These are phyloP conservation scores for Solanum aculeatissimum DNA, from an alignment of 305 asterid genomes.

Conservation along the genomic window DNA sequence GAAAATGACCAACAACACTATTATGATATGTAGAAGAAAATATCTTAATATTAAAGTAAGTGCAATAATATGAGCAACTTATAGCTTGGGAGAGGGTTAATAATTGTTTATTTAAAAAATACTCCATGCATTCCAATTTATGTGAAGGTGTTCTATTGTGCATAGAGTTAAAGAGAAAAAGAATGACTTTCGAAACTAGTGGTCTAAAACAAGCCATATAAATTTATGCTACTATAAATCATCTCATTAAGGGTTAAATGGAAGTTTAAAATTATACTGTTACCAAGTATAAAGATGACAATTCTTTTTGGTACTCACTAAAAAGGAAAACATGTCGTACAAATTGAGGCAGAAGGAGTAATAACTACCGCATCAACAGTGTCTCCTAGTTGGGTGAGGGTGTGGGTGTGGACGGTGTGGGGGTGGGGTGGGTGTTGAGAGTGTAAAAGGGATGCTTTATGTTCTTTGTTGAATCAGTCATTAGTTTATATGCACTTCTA, in stretches of 20 bases:
- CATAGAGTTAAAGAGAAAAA: neutral
- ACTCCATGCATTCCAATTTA: neutral
- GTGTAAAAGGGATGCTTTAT: neutral
- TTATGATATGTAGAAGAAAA: neutral
- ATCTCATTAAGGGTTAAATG: neutral
- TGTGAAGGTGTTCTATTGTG: neutral
- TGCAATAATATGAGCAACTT: neutral
- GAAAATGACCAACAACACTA: neutral
- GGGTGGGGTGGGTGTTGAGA: neutral
- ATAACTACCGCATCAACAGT: neutral
- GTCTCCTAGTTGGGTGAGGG: neutral
- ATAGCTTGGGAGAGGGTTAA: neutral
- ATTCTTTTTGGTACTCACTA: neutral
- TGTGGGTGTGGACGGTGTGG: neutral
- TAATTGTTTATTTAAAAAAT: neutral
- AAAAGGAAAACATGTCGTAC: neutral
- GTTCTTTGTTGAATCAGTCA: neutral
- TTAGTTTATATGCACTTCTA: neutral
- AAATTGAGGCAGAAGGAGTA: neutral
- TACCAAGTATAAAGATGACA: neutral
- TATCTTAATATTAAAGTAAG: neutral
- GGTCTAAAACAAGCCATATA: neutral
- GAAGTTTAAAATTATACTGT: neutral
- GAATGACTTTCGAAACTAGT: neutral
- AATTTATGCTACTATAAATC: neutral